These are phyloP conservation scores for Zalaria obscura DNA, from an alignment of 2,329 filamentous ascomycete genomes.

Conservation along the genomic window DNA sequence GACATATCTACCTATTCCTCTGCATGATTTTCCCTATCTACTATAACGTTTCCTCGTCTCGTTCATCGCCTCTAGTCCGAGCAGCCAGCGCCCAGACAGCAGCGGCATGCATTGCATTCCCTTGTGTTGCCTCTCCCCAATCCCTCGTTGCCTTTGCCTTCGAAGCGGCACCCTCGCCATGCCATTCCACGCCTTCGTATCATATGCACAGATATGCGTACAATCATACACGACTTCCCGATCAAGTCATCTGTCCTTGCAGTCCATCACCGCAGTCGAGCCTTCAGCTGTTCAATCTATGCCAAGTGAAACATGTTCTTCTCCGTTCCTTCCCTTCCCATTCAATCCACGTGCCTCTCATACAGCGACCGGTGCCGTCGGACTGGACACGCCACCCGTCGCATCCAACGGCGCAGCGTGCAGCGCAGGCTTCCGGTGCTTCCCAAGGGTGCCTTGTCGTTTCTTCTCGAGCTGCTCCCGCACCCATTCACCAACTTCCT, in stretches of 20 bases:
- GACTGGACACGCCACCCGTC: neutral
- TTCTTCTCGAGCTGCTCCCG: slow-evolving; percentile 53
- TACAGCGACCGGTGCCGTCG: neutral
- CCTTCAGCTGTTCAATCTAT: neutral
- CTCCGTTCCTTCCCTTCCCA: neutral
- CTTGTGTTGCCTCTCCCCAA: neutral
- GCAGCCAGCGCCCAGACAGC: neutral
- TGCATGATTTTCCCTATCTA: too few species aligned
- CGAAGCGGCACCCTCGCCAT: neutral
- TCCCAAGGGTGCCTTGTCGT: slow-evolving; percentile 41
- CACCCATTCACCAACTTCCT: slow-evolving; percentile 82
- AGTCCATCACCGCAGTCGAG: neutral
- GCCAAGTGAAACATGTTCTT: neutral
- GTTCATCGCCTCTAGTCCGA: neutral
- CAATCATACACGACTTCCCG: neutral
- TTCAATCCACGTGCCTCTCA: neutral
- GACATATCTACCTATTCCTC: too few species aligned
- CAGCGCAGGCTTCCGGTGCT: slow-evolving; percentile 58
- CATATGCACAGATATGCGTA: neutral
- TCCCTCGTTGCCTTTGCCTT: neutral
- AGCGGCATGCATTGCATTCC: neutral
- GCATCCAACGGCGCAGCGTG: slow-evolving; percentile 76
- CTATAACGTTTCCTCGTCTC: too few species aligned
- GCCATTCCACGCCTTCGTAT: neutral
- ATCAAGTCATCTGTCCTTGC: neutral